Conservation (phyloP, 148 eudicot species). For the Pharnaceum exiguum region DNA sequence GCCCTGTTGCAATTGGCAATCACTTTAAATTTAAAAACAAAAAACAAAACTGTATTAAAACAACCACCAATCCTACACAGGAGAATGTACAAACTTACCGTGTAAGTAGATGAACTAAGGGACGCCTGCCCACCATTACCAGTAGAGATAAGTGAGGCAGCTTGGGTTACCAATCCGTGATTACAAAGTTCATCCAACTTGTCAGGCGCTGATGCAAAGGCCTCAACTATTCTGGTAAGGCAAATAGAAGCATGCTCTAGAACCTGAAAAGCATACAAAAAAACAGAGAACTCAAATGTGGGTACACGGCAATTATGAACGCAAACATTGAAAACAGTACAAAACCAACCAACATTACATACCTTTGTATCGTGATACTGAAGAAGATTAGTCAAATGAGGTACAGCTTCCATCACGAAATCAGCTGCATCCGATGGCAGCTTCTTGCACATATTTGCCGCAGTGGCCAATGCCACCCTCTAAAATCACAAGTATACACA, state of each 20-base stretch:
- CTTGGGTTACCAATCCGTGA: constrained; percentile 89
- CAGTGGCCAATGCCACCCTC: constrained; percentile 96
- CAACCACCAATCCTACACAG: neutral
- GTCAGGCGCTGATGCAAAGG: constrained; percentile 74
- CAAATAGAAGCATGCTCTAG: constrained; percentile 95
- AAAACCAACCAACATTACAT: neutral
- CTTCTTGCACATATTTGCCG: constrained; percentile 99
- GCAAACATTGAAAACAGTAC: no score
- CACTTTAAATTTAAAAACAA: constrained; percentile 7
- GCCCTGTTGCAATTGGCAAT: constrained; percentile 51
- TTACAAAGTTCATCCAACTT: constrained; percentile 87
- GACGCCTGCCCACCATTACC: constrained; percentile 94
- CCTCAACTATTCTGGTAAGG: constrained; percentile 89
- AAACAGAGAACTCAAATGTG: neutral
- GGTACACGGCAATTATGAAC: neutral
- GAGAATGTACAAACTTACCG: constrained; percentile 35
- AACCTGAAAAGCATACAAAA: constrained; percentile 42
- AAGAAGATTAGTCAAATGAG: constrained; percentile 86
- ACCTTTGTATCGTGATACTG: constrained; percentile 99
- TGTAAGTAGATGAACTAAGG: constrained; percentile 84
- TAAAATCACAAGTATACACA: constrained; percentile 7
- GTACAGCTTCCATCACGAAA: constrained; percentile 99
- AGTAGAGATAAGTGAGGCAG: constrained; percentile 77
- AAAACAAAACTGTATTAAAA: neutral
- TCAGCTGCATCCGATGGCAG: constrained; percentile 98